These are phyloP conservation scores for Exserohilum turcica DNA, from an alignment of 2,329 filamentous ascomycete species.

Conservation along the genomic window DNA sequence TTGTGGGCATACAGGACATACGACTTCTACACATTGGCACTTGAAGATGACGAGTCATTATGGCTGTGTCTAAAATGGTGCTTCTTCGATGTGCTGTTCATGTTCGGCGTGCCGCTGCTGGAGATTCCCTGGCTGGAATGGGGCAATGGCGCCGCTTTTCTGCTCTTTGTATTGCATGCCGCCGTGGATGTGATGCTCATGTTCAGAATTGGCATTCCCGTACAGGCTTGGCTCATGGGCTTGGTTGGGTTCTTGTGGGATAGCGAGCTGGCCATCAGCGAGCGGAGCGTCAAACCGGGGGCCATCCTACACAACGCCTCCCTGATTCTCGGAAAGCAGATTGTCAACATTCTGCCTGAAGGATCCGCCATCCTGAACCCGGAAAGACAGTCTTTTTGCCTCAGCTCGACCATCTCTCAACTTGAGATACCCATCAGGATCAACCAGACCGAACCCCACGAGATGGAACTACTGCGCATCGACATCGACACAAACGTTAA, in stretches of 20 bases:
- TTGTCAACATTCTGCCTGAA: conserved; percentile 96
- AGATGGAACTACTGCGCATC: conserved; percentile 85
- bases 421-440: conserved; percentile 82
- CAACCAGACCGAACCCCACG: conserved; percentile 87
- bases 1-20: conserved; percentile 84
- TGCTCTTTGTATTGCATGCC: conserved; percentile 73
- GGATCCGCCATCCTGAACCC: conserved; percentile 91
- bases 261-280: conserved; percentile 90
- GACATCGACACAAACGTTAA: conserved; percentile 81
- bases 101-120: conserved; percentile 84
- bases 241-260: conserved; percentile 85
- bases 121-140: conserved; percentile 97
- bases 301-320: conserved; percentile 90
- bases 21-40: conserved; percentile 78
- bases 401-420: conserved; percentile 66
- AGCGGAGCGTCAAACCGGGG: conserved; percentile 85
- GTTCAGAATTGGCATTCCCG: conserved; percentile 84
- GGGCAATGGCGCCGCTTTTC: conserved; percentile 73
- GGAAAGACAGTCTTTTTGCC: conserved; percentile 77
- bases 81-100: conserved; percentile 79
- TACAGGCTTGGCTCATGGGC: conserved; percentile 73
- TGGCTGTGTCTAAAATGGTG: conserved; percentile 95
- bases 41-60: conserved; percentile 85
- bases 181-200: conserved; percentile 83
- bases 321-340: conserved; percentile 92